Evolutionary conservation across 1,284 basidiomycete genomes (phyloP).

Genomic region (Leucoagaricus sp.): DNA sequence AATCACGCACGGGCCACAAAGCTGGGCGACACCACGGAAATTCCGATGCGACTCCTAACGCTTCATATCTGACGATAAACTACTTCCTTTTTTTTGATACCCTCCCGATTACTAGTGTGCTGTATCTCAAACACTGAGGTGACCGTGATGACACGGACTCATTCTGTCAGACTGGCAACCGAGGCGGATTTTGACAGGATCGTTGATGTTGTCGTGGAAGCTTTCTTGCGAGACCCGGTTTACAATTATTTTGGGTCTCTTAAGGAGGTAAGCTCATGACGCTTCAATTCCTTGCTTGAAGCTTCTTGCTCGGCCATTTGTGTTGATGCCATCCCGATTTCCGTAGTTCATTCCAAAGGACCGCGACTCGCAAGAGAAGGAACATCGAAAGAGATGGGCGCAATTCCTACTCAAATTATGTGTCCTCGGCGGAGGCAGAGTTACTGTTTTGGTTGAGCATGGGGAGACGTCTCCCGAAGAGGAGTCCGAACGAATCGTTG

Average conservation of each 20-base stretch:
- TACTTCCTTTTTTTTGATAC: no score
- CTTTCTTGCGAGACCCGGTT: constrained; percentile 27
- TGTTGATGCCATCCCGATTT: not conserved
- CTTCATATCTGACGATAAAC: no score
- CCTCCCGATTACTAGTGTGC: no score
- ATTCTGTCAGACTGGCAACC: constrained; percentile 21
- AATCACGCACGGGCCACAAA: no score
- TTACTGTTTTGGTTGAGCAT: constrained; percentile 26
- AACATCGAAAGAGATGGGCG: constrained; percentile 19
- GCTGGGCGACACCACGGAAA: no score
- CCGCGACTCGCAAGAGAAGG: constrained; percentile 17
- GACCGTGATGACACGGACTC: not conserved
- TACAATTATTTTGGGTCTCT: constrained; percentile 25
- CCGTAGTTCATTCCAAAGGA: constrained; percentile 19
- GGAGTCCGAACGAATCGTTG: constrained; percentile 23
- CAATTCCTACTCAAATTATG: constrained; percentile 24
- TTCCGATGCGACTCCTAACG: no score
- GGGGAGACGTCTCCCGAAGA: constrained; percentile 2
- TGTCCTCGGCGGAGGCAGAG: constrained; percentile 23
- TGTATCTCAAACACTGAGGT: not conserved
- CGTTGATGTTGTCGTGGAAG: constrained; percentile 18
- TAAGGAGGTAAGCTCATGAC: constrained; percentile 18
- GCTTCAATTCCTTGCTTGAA: no score
- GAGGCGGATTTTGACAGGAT: constrained; percentile 24
- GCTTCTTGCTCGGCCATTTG: no score